Evolutionary conservation across 371 early-diverging fungal genomes (phyloP), one percentile per base, ranked within the genome.

Genomic region (Apophysomyces ossiformis): DNA sequence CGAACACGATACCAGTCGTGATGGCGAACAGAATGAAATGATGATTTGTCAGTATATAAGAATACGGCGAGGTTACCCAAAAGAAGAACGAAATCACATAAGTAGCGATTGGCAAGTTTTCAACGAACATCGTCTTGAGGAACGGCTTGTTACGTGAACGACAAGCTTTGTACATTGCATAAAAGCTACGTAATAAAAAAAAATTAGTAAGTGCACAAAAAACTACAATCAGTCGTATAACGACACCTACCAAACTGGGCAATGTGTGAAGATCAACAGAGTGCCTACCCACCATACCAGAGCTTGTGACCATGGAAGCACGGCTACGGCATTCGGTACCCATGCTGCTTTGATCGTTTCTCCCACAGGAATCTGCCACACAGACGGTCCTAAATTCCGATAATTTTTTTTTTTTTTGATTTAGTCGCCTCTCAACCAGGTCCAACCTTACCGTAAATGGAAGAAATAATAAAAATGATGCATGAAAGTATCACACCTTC

Each of bases 401-500:
- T 26, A 26, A 21, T 21, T 21, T 26, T 26, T 26, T 26, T 26
- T 26, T 26, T 26, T 26, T 26, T 26, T 5, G 21, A 35, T 38
- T 39, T 60, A n/a, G 9, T 21, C 15, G 6, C 2, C 2, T 6
- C 16, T 32, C 12, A 18, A 9, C 45, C 11, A 6, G 16, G 37
- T 50, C 64, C 57, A 9, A 32, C 59, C 57, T 65, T 72, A 85
- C 85, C 85, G 58, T 75, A 74, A 57, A 83, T 45, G 7, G 95
- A 95, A 12, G 93, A 92, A 56, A 91, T 73, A 60, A 90, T 70
- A 72, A 92, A 87, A 35, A 88, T 79, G 9, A 87, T 60, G 72
- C 91, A 91, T 15, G 90, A 90, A 8, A 93, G 41, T 37, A 96
- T 82, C 16, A 99, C 86, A 26, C 97, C 95, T 72, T 99, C 99